Conservation (phyloP, 1,139 yeast species). For the Groenewaldozyma sp. region DNA sequence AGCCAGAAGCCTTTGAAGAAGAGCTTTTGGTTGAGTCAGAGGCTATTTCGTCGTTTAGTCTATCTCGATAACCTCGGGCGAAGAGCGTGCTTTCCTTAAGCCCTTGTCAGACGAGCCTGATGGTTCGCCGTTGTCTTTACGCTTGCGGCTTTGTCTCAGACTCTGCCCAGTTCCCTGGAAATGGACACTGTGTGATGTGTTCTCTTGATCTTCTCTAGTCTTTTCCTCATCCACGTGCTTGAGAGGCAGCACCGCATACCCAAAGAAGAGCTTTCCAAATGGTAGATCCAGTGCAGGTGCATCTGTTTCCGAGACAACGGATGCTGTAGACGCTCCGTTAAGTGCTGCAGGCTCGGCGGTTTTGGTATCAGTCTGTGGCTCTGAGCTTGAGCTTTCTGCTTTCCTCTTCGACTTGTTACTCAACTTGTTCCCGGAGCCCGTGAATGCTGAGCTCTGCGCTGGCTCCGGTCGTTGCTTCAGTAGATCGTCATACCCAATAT, state of each 20-base stretch:
- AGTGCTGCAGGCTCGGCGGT: neutral
- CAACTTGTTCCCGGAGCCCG: slow-evolving; percentile 62
- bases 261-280: slow-evolving; percentile 83
- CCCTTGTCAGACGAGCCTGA: slow-evolving; percentile 32
- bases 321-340: slow-evolving; percentile 18
- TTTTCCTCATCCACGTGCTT: slow-evolving; percentile 38
- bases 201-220: slow-evolving; percentile 29
- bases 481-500: slow-evolving; percentile 59
- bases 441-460: slow-evolving; percentile 31
- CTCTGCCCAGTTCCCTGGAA: slow-evolving; percentile 39
- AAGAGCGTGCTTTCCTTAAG: slow-evolving; percentile 9
- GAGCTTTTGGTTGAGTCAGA: too few relatives aligned
- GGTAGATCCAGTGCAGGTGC: slow-evolving; percentile 71
- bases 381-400: slow-evolving; percentile 5
- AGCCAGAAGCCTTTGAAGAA: too few relatives aligned
- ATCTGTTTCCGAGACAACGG: slow-evolving; percentile 42
- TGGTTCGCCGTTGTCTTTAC: slow-evolving; percentile 47
- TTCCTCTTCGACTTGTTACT: slow-evolving; percentile 46
- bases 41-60: slow-evolving; percentile 39
- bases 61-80: slow-evolving; percentile 71
- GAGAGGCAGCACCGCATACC: slow-evolving; percentile 80
- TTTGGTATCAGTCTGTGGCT: slow-evolving; percentile 1
- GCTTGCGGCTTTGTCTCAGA: slow-evolving; percentile 61
- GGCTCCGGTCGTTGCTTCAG: slow-evolving; percentile 12
- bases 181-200: slow-evolving; percentile 16